Base-by-base conservation (phyloP, 164 flowering plant species). In the Chimonanthus praecox region DNA sequence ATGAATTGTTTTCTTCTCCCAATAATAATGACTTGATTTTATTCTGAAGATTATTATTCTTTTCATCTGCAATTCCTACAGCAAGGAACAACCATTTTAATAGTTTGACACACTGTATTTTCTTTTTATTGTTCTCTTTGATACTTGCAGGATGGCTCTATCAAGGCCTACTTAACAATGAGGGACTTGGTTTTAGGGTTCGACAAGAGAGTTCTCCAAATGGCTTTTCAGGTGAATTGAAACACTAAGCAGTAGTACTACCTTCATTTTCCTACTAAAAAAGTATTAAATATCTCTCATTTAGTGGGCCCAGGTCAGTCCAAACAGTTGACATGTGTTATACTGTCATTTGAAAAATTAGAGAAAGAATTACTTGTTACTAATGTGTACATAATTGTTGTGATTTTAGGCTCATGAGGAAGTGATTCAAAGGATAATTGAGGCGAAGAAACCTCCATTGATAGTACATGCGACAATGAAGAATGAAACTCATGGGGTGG, bases 181-280 rank as follows among this genome's bases (percentile, higher is more conserved):
- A 76, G 69, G 3, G 91, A 92, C 64, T 51, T 92, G 80, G 78
- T 92, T 18, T 74, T 78, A 18, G 97, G 98, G 47, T 94, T 94
- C 61, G 90, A 90, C 54, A 73, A 64, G 72, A 83, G 75, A 69
- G 70, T 85, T 64, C 92, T 94, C 15, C 90, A 84, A 74, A 74
- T 89, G 71, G 88, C 94, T 50, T 89, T 94, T 71, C 58, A 78
- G 88, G 98, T 91, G 81, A 18, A 18, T 63, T 63, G 43, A 18
- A 21, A 63, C 33, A 33, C n/a, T 54, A 7, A 54, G 16, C 7
- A 7, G 7, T 51, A 7, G 58, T 51, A 51, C 58, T 51, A 33
- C 33, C 33, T 33, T 33, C 33, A 33, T 33, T 33, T 33, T 33
- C 33, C 33, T 33, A 33, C 33, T 33, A 33, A 33, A 33, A 33